Evolutionary conservation across 371 early-diverging fungal species (phyloP), one percentile per base, ranked within the genome.

Genomic region (Zychaea mexicana): DNA sequence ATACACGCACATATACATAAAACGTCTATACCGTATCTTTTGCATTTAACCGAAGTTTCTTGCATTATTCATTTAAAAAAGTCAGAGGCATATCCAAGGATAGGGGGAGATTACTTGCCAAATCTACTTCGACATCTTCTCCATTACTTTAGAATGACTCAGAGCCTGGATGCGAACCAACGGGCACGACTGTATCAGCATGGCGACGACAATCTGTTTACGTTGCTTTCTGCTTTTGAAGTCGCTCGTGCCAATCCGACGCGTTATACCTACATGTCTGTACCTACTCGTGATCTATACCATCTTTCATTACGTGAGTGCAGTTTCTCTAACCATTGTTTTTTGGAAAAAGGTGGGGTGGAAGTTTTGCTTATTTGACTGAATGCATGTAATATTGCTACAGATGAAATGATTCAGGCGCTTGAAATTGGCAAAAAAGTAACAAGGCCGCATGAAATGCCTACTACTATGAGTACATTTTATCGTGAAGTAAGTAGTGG

Each of bases 161-260:
- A 73, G 33, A 71, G 70, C 19, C 74, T 68, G 6, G 76, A 79
- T 70, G 67, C 74, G 4, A 66, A 66, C 28, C 47, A 65, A 26
- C 62, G 79, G 58, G 74, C 68, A 17, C 76, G 65, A 49, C 70
- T 76, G 15, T 67, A 77, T 47, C 64, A 76, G 31, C 78, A 77
- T 57, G 81, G 81, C 2, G 81, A 81, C 38, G 67, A 72, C 12
- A 76, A 76, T 10, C 62, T 81, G 1, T 64, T 81, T 49, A 81
- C 78, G 1, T 66, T 74, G 75, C 68, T 78, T 13, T 72, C 72
- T 22, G 78, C 78, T 5, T 78, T 78, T 69, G 60, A 70, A 24
- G 49, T 49, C 22, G 49, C 49, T 8, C 21, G 49, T 8, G 21
- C 49, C 21, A 49, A 49, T 49, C 49, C 49, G 24, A 49, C 49